A percentile compares a stretch with the other conserved stretches of the same genome.
Evolutionary conservation across 2,329 filamentous ascomycete genomes (phyloP).

Genomic region (Tolypocladium capitatum): DNA sequence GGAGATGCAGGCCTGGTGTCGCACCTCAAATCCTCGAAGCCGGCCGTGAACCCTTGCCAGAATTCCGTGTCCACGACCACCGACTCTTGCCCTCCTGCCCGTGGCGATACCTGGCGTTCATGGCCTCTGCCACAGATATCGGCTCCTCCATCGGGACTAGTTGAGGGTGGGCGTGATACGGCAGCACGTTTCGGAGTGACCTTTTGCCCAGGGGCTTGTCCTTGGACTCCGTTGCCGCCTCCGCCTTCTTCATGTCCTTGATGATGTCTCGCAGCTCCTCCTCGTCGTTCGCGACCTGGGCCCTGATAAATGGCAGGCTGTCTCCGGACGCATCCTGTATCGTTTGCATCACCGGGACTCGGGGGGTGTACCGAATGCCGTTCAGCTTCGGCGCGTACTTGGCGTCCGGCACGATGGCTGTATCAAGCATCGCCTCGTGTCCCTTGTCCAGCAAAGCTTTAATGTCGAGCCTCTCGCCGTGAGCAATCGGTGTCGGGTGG

Average conservation of each 20-base stretch:
- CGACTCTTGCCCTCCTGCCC: slow-evolving; percentile 11
- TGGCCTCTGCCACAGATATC: slow-evolving; percentile 21
- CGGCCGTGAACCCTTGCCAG: slow-evolving; percentile 11
- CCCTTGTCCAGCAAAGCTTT: slow-evolving; percentile 62
- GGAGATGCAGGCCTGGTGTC: background rate
- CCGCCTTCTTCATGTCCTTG: slow-evolving; percentile 37
- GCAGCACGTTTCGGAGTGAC: slow-evolving; percentile 17
- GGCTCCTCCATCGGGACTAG: slow-evolving; percentile 22
- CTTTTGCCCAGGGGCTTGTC: slow-evolving; percentile 12
- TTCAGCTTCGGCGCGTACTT: slow-evolving; percentile 42
- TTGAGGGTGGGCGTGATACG: slow-evolving; percentile 21
- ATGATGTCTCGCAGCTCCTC: slow-evolving; percentile 62
- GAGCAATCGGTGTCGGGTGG: slow-evolving; percentile 62
- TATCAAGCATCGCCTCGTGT: slow-evolving; percentile 53
- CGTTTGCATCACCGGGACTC: slow-evolving; percentile 66
- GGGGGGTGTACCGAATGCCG: slow-evolving; percentile 52
- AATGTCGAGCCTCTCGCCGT: slow-evolving; percentile 82
- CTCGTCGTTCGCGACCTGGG: slow-evolving; percentile 68
- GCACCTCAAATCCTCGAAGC: slow-evolving; percentile 13
- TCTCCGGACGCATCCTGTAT: slow-evolving; percentile 37
- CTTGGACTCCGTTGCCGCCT: slow-evolving; percentile 9
- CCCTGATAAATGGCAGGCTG: slow-evolving; percentile 56
- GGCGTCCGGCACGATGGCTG: slow-evolving; percentile 41
- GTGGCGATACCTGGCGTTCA: slow-evolving; percentile 10
- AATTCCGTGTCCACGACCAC: slow-evolving; percentile 12